phyloP scores from a whole-genome alignment of 257 asterid species.

The Fraxinus anomala region DNA sequence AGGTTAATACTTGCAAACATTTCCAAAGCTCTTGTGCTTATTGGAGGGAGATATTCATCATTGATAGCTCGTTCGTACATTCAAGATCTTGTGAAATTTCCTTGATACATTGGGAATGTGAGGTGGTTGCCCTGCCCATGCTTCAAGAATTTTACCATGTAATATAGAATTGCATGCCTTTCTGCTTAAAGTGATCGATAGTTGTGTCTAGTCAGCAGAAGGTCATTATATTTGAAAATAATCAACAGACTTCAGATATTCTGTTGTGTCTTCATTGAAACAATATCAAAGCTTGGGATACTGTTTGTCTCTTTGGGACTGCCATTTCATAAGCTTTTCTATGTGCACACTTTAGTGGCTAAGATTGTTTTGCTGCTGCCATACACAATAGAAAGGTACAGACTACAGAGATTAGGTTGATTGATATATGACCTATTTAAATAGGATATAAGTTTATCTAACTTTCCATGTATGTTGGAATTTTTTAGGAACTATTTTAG shows the following conservation, averaged over 20 bases:
- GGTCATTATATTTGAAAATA: neutral
- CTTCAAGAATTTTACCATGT: neutral
- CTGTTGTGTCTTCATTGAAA: neutral
- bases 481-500: neutral
- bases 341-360: neutral
- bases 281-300: neutral
- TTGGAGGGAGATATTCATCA: neutral
- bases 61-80: neutral
- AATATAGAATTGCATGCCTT: neutral
- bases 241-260: neutral
- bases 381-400: neutral
- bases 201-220: neutral
- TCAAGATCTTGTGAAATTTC: neutral
- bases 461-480: constrained; percentile 6
- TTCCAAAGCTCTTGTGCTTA: neutral
- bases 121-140: neutral
- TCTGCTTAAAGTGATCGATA: neutral
- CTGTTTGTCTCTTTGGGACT: neutral
- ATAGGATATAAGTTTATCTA: constrained; percentile 2
- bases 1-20: neutral
- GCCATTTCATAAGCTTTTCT: constrained; percentile 2
- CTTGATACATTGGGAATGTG: neutral
- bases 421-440: neutral
- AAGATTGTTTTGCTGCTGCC: neutral
- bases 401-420: constrained; percentile 9